Percentiles rank a stretch among this genome's conserved stretches.
These are phyloP conservation scores for Leccinum pellstonianum DNA, from an alignment of 768 basidiomycete genomes.

Conservation along the genomic window DNA sequence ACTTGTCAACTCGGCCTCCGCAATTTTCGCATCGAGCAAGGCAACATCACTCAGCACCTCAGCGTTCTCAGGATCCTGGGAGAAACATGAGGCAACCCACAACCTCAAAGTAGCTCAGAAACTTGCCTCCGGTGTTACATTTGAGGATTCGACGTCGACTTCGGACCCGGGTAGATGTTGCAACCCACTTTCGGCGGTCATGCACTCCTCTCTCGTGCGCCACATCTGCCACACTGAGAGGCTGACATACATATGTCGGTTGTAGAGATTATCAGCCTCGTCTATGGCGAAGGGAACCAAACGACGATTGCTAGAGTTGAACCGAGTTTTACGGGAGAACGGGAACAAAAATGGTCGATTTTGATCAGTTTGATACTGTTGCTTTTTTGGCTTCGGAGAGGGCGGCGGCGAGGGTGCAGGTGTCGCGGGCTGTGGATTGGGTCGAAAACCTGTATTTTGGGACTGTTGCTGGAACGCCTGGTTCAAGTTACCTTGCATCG, in stretches of 20 bases:
- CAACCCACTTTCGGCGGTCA: slow-evolving; percentile 89
- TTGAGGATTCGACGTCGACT: slow-evolving; percentile 52
- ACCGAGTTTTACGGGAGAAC: slow-evolving; percentile 66
- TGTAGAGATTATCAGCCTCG: slow-evolving; percentile 90
- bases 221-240: slow-evolving; percentile 91
- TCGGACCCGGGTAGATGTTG: slow-evolving; percentile 74
- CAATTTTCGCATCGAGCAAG: slow-evolving; percentile 68
- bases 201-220: slow-evolving; percentile 92
- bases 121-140: slow-evolving; percentile 43
- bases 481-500: slow-evolving; percentile 36
- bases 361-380: slow-evolving; percentile 98
- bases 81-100: slow-evolving; percentile 3
- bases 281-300: slow-evolving; percentile 95
- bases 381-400: slow-evolving; percentile 92
- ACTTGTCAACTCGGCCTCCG: slow-evolving; percentile 56
- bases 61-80: slow-evolving; percentile 55
- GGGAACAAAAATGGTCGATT: slow-evolving; percentile 92
- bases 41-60: slow-evolving; percentile 75
- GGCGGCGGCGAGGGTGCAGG: slow-evolving; percentile 88
- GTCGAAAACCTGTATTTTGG: slow-evolving; percentile 29
- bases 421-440: slow-evolving; percentile 71
- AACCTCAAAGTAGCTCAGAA: neutral
- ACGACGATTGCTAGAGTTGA: slow-evolving; percentile 51
- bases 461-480: slow-evolving; percentile 37
- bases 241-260: slow-evolving; percentile 86